phyloP scores from a whole-genome alignment of 1,139 yeast genomes.

The Suhomyces panamericanus region DNA sequence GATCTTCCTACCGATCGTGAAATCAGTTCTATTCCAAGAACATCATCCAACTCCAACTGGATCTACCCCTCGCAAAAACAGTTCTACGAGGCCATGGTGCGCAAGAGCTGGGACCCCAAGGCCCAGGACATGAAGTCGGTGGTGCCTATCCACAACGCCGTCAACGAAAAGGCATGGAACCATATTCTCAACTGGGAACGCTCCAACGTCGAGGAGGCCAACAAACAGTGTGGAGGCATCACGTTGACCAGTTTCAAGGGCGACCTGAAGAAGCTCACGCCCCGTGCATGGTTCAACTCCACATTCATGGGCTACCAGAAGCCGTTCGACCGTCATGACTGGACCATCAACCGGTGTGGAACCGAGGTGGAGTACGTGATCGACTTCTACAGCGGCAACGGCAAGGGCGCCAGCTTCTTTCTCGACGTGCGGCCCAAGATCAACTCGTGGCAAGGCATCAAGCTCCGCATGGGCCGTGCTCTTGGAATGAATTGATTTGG shows the following conservation, averaged over 20 bases:
- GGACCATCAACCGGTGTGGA: slow-evolving; percentile 91
- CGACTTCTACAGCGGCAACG: slow-evolving; percentile 78
- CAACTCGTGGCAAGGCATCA: slow-evolving; percentile 76
- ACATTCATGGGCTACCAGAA: slow-evolving; percentile 60
- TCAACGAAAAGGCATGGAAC: slow-evolving; percentile 90
- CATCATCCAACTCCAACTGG: slow-evolving; percentile 70
- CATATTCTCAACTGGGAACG: slow-evolving; percentile 85
- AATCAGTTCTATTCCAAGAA: slow-evolving; percentile 81
- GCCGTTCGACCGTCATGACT: slow-evolving; percentile 97
- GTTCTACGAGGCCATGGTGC: slow-evolving; percentile 89
- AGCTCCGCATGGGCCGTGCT: slow-evolving; percentile 61
- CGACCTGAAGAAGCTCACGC: slow-evolving; percentile 79
- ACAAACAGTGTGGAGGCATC: slow-evolving; percentile 71
- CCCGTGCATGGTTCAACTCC: slow-evolving; percentile 79
- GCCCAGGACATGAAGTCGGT: slow-evolving; percentile 84
- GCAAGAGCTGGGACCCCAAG: slow-evolving; percentile 85
- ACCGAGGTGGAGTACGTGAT: slow-evolving; percentile 82
- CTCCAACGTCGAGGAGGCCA: slow-evolving; percentile 52
- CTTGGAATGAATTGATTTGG: slow-evolving; percentile 40
- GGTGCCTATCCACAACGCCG: slow-evolving; percentile 92
- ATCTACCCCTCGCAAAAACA: slow-evolving; percentile 94
- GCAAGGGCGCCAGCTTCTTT: slow-evolving; percentile 63
- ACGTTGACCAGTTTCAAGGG: slow-evolving; percentile 86
- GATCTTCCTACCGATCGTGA: slow-evolving; percentile 67
- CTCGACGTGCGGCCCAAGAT: slow-evolving; percentile 92